Base-by-base conservation (phyloP, 225 moss, liverwort and hornwort genomes). In the Asterella californica region DNA sequence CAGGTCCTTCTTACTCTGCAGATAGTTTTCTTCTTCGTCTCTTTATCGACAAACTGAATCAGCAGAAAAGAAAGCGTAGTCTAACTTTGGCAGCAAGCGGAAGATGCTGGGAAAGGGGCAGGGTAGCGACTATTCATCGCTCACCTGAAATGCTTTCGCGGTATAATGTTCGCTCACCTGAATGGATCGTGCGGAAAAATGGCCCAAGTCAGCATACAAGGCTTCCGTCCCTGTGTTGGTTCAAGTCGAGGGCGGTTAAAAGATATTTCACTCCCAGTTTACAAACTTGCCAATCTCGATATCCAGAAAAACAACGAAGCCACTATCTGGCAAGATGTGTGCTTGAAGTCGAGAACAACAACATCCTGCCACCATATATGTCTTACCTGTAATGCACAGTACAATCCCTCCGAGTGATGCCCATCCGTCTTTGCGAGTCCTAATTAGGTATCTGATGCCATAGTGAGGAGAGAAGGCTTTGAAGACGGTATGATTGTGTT, bases 171-270 rank as follows among this genome's bases (percentile, higher is more conserved):
- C 71, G 29, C 36, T 83, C 47, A 90, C 97, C 94, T 94, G 97
- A 81, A 97, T 94, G 74, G 97, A 93, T 77, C 88, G 83, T 10
- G 89, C 91, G 62, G 89, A 90, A 82, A 97, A 97, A 78, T 97
- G 97, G 52, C 94, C 97, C 84, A 97, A 89, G 83, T 97, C 97
- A 76, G 97, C 97, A 76, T 90, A 97, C 84, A 97, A 87, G 19
- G 97, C 97, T 82, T 97, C 97, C 75, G 97, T 89, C 36, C 97
- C 97, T 97, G 89, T 66, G 78, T 17, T 48, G 37, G 71, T 49
- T 14, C 27, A 71, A 2, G 17, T 12, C 4, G 22, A 33, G 29
- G 74, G 29, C 59, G 19, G 10, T 57, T 22, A 5, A 52, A 32
- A 42, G 10, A 57, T 60, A 3, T 53, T 37, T 24, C 72, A 72